These are phyloP conservation scores for Puccinia hordei DNA, from an alignment of 1,284 basidiomycete genomes.

Conservation along the genomic window DNA sequence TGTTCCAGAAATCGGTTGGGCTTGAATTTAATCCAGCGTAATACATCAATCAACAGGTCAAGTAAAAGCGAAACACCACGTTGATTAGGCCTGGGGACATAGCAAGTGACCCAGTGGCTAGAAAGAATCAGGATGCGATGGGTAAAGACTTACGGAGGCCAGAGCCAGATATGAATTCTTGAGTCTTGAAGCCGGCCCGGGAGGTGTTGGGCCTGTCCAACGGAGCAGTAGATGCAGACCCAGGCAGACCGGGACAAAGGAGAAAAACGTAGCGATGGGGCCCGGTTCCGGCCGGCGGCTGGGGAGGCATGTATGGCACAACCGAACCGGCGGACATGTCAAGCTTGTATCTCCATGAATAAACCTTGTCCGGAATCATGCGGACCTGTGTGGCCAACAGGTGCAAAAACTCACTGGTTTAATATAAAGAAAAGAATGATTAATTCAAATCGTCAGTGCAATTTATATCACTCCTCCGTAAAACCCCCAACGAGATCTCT, in stretches of 20 bases:
- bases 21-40: not conserved
- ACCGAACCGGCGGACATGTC: not conserved
- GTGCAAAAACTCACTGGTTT: not conserved
- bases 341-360: not conserved
- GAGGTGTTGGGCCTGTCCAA: not conserved
- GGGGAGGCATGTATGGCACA: not conserved
- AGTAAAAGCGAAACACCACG: not conserved
- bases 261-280: constrained; percentile 18
- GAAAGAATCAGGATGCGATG: not conserved
- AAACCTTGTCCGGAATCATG: not conserved
- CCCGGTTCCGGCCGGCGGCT: not conserved
- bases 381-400: not conserved
- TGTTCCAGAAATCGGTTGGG: not conserved
- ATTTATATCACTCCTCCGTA: not conserved
- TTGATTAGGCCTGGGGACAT: not conserved
- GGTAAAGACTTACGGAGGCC: not conserved
- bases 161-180: not conserved
- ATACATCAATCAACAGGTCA: not conserved
- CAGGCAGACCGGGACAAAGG: not conserved
- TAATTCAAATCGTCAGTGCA: not conserved
- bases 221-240: not conserved
- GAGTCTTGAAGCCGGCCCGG: not conserved
- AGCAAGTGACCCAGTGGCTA: not conserved
- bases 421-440: not conserved
- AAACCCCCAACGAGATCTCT: not conserved